phyloP scores from a whole-genome alignment of 768 basidiomycete genomes.

The Suillus subaureus region DNA sequence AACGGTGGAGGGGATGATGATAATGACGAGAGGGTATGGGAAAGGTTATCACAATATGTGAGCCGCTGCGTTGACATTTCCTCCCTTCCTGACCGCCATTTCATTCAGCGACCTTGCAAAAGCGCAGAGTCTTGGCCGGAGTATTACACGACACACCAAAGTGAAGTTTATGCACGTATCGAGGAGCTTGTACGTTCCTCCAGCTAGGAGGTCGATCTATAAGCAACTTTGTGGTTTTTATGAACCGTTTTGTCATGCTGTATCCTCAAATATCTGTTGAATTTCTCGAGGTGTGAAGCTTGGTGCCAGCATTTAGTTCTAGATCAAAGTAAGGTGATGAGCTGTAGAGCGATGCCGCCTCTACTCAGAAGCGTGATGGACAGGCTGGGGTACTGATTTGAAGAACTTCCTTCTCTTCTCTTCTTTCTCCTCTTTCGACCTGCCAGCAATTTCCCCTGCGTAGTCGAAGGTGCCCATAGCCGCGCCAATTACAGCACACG shows the following conservation, averaged over 20 bases:
- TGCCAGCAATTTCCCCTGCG: slow-evolving; percentile 63
- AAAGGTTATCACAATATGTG: slow-evolving; percentile 49
- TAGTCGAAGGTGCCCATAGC: slow-evolving; percentile 83
- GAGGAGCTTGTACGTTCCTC: slow-evolving; percentile 25
- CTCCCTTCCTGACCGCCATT: slow-evolving; percentile 7
- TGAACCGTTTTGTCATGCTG: not conserved
- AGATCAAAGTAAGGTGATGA: slow-evolving; percentile 4
- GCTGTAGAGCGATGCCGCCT: slow-evolving; percentile 20
- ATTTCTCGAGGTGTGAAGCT: not conserved
- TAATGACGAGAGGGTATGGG: slow-evolving; percentile 55
- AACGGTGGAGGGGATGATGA: slow-evolving; percentile 50
- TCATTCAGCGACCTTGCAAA: slow-evolving; percentile 40
- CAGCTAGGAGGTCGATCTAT: not conserved
- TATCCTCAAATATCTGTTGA: not conserved
- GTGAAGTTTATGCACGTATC: slow-evolving; percentile 45
- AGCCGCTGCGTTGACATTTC: slow-evolving; percentile 16
- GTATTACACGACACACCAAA: slow-evolving; percentile 50
- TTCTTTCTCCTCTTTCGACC: slow-evolving; percentile 51
- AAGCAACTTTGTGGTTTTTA: not conserved
- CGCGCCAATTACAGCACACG: slow-evolving; percentile 78
- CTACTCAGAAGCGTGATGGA: slow-evolving; percentile 26
- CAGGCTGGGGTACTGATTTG: slow-evolving; percentile 59
- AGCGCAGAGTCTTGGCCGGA: slow-evolving; percentile 49
- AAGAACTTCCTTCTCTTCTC: slow-evolving; percentile 82
- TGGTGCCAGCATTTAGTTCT: slow-evolving; percentile 7